Evolutionary conservation across 75 land plant genomes (phyloP).

Genomic region (Larix kaempferi): DNA sequence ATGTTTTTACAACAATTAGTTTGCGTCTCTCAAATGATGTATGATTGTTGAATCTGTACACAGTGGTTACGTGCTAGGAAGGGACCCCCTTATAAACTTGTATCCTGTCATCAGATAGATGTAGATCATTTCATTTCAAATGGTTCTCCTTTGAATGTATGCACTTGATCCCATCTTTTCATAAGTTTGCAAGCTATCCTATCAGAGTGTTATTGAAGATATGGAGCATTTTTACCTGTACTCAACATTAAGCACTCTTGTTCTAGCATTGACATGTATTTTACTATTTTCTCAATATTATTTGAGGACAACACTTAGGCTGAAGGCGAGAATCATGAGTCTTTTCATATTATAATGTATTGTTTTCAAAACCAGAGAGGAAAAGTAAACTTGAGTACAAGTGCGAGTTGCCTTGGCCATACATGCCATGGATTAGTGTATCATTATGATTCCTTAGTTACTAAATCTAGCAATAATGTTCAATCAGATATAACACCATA

Average conservation of each 20-base stretch:
- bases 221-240: background rate
- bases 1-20: background rate
- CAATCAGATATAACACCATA: background rate
- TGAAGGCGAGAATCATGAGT: background rate
- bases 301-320: background rate
- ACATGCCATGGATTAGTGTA: background rate
- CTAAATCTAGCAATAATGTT: background rate
- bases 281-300: background rate
- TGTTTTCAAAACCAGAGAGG: background rate
- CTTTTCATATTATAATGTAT: background rate
- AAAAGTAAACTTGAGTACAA: background rate
- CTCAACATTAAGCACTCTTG: background rate
- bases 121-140: background rate
- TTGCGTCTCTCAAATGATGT: background rate
- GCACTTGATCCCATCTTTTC: background rate
- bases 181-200: background rate
- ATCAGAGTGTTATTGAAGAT: background rate
- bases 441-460: background rate
- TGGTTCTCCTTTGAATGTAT: background rate
- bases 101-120: background rate
- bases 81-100: background rate
- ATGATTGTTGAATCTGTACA: slow-evolving; percentile 6
- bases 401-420: background rate
- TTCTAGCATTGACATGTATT: too few species aligned
- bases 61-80: background rate